Base-by-base conservation (phyloP, 495 filamentous ascomycete species). In the Penicillium crystallinum region DNA sequence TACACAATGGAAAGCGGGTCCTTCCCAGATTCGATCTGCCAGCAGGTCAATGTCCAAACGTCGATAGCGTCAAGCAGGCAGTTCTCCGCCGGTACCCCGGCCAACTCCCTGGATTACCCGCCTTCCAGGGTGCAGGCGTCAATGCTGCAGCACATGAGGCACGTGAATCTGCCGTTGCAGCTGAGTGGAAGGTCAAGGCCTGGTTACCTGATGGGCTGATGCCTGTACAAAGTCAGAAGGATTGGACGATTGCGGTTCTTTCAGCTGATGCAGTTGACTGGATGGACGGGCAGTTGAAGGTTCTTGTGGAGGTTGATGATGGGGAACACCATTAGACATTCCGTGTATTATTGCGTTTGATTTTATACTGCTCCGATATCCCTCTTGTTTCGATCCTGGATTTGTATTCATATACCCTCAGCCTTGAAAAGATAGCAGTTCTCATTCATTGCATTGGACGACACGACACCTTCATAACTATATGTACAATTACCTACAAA, bases 261-360 rank as follows among this genome's bases (percentile, higher is more conserved):
- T 62, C 65, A n/a, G 67, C 74, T 10, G 64, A 67, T 31, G 68
- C 69, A 11, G 65, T 69, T n/a, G 77, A 78, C 14, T 80, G 76
- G 77, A 75, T 81, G 74, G 78, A 80, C 51, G 69, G 70, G 7
- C 66, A 74, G n/a, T 54, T 79, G 50, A 72, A 61, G 46, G 68
- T 78, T 47, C 53, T 80, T 29, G 59, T 78, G 23, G 72, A 77
- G n/a, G 17, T 69, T 34, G 67, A 58, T 31, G 47, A 45, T 4
- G 34, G 40, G n/a, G 15, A 22, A n/a, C 45, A 44, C 15, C 43
- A 61, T 40, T 59, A 55, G 47, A 52, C n/a, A 18, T 1, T 39
- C n/a, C 23, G 4, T 39, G 31, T 39, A n/a, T 21, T 42, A n/a
- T 23, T 50, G 0, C 4, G 25, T 10, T 31, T 34, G 14, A 12